These are phyloP conservation scores for Alternaria sp. DNA, from an alignment of 2,329 filamentous ascomycete species.

Conservation along the genomic window DNA sequence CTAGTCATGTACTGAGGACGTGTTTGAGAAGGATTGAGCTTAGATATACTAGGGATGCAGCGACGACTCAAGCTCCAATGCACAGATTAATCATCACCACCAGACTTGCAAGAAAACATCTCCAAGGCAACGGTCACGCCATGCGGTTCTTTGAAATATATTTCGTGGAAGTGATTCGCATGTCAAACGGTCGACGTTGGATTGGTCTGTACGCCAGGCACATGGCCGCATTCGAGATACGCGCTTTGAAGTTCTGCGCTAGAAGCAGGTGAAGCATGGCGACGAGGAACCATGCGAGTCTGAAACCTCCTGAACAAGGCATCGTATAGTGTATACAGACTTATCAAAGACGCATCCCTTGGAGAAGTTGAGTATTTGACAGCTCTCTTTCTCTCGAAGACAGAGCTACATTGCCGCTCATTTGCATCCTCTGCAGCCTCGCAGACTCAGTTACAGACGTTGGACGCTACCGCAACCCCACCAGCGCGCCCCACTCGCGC, in stretches of 20 bases:
- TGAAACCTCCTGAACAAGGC: slow-evolving; percentile 30
- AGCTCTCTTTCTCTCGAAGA: neutral
- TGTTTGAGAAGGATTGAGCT: neutral
- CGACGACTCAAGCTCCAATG: neutral
- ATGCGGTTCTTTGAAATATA: neutral
- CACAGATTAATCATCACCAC: neutral
- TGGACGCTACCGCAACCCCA: slow-evolving; percentile 25
- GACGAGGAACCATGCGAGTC: slow-evolving; percentile 17
- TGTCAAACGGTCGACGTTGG: neutral
- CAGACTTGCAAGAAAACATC: neutral
- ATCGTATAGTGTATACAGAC: slow-evolving; percentile 11
- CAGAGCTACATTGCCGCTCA: neutral
- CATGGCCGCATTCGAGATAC: neutral
- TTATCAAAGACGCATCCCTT: neutral
- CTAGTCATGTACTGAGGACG: neutral
- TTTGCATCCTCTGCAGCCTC: slow-evolving; percentile 15
- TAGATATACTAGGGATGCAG: neutral
- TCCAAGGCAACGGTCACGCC: neutral
- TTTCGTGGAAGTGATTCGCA: neutral
- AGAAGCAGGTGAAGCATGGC: slow-evolving; percentile 32
- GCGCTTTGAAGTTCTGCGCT: slow-evolving; percentile 21
- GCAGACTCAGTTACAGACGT: slow-evolving; percentile 21
- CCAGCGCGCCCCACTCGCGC: slow-evolving; percentile 36
- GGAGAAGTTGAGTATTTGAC: neutral
- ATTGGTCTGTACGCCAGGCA: slow-evolving; percentile 2